These are phyloP conservation scores for Catenaria anguillulae DNA, from an alignment of 371 early-diverging fungal genomes.

Conservation along the genomic window DNA sequence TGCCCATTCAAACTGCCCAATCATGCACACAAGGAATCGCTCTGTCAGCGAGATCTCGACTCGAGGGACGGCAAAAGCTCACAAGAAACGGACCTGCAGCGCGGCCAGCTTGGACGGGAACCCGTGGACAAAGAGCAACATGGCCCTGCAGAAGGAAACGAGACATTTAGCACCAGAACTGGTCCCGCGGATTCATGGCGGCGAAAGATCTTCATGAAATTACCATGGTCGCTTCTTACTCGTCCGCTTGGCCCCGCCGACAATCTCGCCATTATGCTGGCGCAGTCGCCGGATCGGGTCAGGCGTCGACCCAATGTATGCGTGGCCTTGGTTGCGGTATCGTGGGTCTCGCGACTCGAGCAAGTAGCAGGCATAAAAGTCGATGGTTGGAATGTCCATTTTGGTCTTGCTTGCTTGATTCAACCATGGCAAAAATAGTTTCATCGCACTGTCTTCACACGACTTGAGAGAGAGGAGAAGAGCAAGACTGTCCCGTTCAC, in stretches of 20 bases:
- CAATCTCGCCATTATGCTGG: constrained; percentile 46
- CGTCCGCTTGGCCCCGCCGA: constrained; percentile 46
- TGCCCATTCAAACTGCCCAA: constrained; percentile 45
- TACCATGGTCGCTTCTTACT: constrained; percentile 38
- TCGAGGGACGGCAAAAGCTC: background rate
- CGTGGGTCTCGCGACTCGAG: constrained; percentile 25
- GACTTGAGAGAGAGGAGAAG: no score
- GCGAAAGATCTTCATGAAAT: no score
- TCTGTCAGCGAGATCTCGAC: background rate
- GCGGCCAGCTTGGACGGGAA: constrained; percentile 40
- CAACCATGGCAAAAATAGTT: no score
- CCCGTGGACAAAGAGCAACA: constrained; percentile 37
- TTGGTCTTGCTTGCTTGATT: no score
- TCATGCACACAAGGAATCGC: background rate
- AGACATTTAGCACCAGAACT: background rate
- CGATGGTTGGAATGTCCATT: background rate
- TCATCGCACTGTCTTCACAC: no score
- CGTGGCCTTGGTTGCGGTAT: constrained; percentile 23
- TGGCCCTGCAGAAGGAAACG: constrained; percentile 20
- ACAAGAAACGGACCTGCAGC: constrained; percentile 23
- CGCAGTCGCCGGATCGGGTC: constrained; percentile 37
- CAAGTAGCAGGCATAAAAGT: constrained; percentile 36
- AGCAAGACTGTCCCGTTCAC: no score
- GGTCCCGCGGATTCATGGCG: no score
- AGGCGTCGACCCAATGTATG: constrained; percentile 48